These are phyloP conservation scores for Gaeumannomyces tritici DNA, from an alignment of 2,329 filamentous ascomycete species.

Conservation along the genomic window DNA sequence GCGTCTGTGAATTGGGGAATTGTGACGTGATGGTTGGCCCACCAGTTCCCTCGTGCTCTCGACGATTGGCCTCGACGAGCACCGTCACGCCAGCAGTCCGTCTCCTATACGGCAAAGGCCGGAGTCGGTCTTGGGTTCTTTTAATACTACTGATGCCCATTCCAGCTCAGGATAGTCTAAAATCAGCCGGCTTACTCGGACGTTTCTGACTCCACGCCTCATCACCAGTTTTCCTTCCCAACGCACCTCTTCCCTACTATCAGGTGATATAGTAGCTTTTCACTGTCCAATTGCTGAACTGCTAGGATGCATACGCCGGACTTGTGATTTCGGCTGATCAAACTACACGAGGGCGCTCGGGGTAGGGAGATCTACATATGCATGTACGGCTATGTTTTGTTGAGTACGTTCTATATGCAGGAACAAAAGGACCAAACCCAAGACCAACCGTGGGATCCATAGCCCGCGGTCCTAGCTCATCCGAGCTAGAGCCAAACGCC, in stretches of 20 bases:
- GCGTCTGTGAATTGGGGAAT: background rate
- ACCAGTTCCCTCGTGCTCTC: background rate
- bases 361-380: background rate
- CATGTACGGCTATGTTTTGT: background rate
- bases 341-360: background rate
- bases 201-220: too few relatives aligned
- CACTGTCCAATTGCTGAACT: background rate
- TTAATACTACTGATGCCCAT: too few relatives aligned
- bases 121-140: background rate
- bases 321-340: background rate
- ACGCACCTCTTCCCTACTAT: background rate
- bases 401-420: background rate
- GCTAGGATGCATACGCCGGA: background rate
- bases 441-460: background rate
- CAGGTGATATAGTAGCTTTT: background rate
- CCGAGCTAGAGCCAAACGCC: background rate
- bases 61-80: background rate
- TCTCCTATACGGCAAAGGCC: background rate
- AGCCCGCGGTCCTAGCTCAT: background rate
- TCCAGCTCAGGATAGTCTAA: too few relatives aligned
- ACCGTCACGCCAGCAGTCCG: background rate
- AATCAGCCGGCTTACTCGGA: too few relatives aligned
- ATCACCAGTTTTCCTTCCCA: background rate
- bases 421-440: background rate
- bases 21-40: slow-evolving; percentile 11